Evolutionary conservation across 2,329 filamentous ascomycete species (phyloP), one percentile per base, ranked within the genome.

Genomic region (Aspergillus floridensis): DNA sequence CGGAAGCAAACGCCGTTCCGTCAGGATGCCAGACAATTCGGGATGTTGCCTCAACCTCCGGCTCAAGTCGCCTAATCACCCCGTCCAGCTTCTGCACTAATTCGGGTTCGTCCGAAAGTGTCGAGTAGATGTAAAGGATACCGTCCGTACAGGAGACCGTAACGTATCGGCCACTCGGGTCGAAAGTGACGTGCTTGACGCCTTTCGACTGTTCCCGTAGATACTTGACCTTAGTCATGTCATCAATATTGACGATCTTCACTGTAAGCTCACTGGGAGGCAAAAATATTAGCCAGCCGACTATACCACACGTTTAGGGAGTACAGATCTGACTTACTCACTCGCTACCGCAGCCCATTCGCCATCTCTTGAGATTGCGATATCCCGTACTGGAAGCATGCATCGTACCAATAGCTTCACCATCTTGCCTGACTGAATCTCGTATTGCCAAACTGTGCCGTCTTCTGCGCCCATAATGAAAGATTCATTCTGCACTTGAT

Each of bases 321-420:
- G 6, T 49, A 14, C 5, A 41, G 6, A 16, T 44, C n/a, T 8
- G 2, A 78, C 84, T 66, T 75, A 87, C 85, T 98, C 96, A 81
- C 93, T 97, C n/a, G 93, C 92, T 26, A 98, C 92, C 31, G 95
- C 95, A 65, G 89, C 91, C 93, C 92, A 98, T 68, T 90, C 85
- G 0, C 86, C 84, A 72, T 98, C 90, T 2, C 86, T 84, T 2
- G 92, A 93, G 14, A 99, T 80, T 4, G 91, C 88, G 56, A 99
- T 81, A 73, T 97, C 92, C 69, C 95, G 86, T 32, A 97, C 86
- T 0, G 95, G 91, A 2, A 97, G 80, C n/a, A 92, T 88, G 59
- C 88, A 91, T 64, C 95, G 88, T 26, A 92, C 84, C 53, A 99
- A 84, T 65, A 96, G 89, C 60, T 88, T 88, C 63, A 96, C 91